Evolutionary conservation across 306 rosid species (phyloP), one percentile per base, ranked within the genome.

Genomic region (Cicer chorassanicum): DNA sequence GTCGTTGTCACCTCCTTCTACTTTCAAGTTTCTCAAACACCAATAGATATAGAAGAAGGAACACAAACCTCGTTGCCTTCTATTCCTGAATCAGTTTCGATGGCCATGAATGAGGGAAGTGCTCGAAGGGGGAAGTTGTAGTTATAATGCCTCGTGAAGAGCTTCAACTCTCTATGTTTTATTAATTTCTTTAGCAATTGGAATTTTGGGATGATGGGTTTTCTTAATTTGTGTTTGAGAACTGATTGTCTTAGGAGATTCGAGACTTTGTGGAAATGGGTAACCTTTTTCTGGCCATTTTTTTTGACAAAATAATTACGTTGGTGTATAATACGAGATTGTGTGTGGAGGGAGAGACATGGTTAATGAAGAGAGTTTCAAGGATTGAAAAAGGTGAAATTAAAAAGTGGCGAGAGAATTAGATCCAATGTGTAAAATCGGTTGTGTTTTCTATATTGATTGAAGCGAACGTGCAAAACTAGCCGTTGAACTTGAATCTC

Each of bases 381-480:
- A 80, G 77, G 80, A 40, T 50, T 15, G 39, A 39, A 68, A 87
- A 86, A 86, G 87, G 42, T 13, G 78, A 73, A 44, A 11, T 6
- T 64, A 59, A 66, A 51, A 53, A 48, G n/a, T 19, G 53, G 16
- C 5, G 48, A 72, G 13, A 9, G 6, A 8, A 15, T 53, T 42
- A 76, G 79, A 77, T 90, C 90, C 86, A 6, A 84, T 84, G 85
- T 89, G 89, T 82, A 81, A 84, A 82, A 69, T 88, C 86, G 92
- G 96, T 86, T 50, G 78, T 44, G 76, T 44, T 77, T 61, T 60
- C 70, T 65, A 7, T 62, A 34, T 51, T 49, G 61, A 11, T 12
- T n/a, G n/a, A 62, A 49, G 48, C 0, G 77, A 79, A 70, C 45
- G 46, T 18, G 83, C 68, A 51, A 68, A 66, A 80, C 82, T 90